Conservation (phyloP, 495 filamentous ascomycete genomes). For the Podospora appendiculata region DNA sequence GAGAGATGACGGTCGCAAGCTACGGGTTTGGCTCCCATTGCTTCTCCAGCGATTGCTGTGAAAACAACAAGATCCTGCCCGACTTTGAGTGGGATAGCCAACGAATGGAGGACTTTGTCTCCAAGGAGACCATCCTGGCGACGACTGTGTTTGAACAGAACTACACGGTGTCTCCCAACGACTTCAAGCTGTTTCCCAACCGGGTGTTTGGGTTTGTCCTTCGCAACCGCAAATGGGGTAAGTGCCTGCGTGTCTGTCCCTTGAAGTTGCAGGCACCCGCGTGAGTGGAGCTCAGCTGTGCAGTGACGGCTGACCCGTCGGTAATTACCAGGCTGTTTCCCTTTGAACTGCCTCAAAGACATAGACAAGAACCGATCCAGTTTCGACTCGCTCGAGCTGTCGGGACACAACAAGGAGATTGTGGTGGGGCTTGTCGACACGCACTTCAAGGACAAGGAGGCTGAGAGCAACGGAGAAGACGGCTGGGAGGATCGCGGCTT, state of each 20-base stretch:
- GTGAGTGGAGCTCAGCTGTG: no score
- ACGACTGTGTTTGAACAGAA: conserved; percentile 13
- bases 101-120: not conserved
- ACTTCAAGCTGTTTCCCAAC: conserved; percentile 21
- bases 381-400: no score
- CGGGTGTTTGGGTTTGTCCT: conserved; percentile 31
- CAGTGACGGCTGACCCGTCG: no score
- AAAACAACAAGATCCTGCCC: not conserved
- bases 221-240: conserved; percentile 35
- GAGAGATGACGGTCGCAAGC: not conserved
- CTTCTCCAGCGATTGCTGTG: not conserved
- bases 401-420: no score
- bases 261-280: no score
- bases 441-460: no score
- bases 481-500: conserved; percentile 21
- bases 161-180: no score
- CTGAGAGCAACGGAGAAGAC: conserved; percentile 16
- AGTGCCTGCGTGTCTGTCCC: no score
- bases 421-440: no score
- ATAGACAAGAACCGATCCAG: no score
- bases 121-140: not conserved
- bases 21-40: not conserved
- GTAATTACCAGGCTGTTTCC: not conserved
- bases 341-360: no score
- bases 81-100: not conserved